Evolutionary conservation across 371 early-diverging fungal genomes (phyloP).

Genomic region (Rhizopus microsporus): DNA sequence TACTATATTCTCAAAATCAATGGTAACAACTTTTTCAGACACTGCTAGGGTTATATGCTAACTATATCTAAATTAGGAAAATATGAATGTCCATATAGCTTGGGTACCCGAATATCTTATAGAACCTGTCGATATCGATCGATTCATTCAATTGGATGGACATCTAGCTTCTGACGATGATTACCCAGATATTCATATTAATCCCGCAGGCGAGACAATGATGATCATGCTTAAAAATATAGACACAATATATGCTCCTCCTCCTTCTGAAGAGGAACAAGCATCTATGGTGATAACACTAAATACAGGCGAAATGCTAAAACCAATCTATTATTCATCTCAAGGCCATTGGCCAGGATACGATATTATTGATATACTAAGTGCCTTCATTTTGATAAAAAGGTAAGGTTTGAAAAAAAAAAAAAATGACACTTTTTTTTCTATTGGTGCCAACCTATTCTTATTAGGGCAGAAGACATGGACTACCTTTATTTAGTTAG

Average conservation of each 20-base stretch:
- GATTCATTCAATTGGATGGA: slow-evolving; percentile 37
- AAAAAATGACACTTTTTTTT: no score
- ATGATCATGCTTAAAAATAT: slow-evolving; percentile 26
- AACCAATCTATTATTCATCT: slow-evolving; percentile 36
- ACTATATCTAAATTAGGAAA: slow-evolving; percentile 9
- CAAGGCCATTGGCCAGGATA: slow-evolving; percentile 39
- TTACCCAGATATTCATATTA: slow-evolving; percentile 27
- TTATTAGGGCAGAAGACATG: no score
- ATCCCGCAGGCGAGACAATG: slow-evolving; percentile 27
- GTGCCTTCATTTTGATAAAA: slow-evolving; percentile 34
- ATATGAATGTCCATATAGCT: slow-evolving; percentile 21
- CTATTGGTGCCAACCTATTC: no score
- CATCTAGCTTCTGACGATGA: slow-evolving; percentile 32
- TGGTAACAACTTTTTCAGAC: slow-evolving; percentile 8
- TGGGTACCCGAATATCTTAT: slow-evolving; percentile 50
- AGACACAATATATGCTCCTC: slow-evolving; percentile 35
- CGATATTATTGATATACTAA: slow-evolving; percentile 42
- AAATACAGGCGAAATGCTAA: slow-evolving; percentile 28
- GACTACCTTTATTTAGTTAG: no score
- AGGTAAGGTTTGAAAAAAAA: slow-evolving; percentile 30
- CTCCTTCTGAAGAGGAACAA: slow-evolving; percentile 22
- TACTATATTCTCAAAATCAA: slow-evolving; percentile 29
- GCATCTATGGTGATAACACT: slow-evolving; percentile 44
- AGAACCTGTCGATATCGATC: slow-evolving; percentile 27
- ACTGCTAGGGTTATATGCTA: background rate